Base-by-base conservation (phyloP, 1,139 yeast species). In the Pneumocystis carinii region DNA sequence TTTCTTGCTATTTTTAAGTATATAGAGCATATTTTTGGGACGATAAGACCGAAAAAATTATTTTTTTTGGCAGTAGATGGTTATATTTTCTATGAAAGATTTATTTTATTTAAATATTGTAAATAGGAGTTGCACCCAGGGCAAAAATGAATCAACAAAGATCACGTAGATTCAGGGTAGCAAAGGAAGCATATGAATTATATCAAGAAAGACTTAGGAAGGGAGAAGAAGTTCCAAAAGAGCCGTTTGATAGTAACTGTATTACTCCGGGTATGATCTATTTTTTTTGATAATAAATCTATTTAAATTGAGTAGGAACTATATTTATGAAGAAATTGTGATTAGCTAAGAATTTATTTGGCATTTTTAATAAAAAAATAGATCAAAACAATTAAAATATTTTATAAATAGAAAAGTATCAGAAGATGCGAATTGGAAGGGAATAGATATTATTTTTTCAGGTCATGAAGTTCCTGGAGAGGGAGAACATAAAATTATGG, bases 141-240 rank as follows among this genome's bases (percentile, higher is more conserved):
- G 98, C 98, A 59, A 92, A 92, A 75, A 90, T 94, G 97, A 94
- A 94, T 75, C 98, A 92, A 74, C 99, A 92, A 75, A 82, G 99
- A 69, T 84, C 96, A 1, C 84, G 99, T 77, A 83, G 99, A 73
- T 92, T 92, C 75, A 80, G 96, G 69, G 83, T 95, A n/a, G 97
- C 97, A 0, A 83, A 85, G 71, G 98, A 92, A 68, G 97, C 97
- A 8, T 83, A 87, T 73, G 83, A 83, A 69, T 84, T 83, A 64
- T 70, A 87, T 71, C 78, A 78, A 65, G 83, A 84, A 71, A 92
- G 90, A 4, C 76, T 84, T 57, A 78, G 76, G 37, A 76, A 78
- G 58, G 94, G 92, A 0, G 78, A 78, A 61, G 83, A 79, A 62
- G 76, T 86, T 64, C 89, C 89, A 39, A 78, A 75, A 35, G 80